Evolutionary conservation across 2,329 filamentous ascomycete species (phyloP).

Genomic region (Fusarium odoratissimum): DNA sequence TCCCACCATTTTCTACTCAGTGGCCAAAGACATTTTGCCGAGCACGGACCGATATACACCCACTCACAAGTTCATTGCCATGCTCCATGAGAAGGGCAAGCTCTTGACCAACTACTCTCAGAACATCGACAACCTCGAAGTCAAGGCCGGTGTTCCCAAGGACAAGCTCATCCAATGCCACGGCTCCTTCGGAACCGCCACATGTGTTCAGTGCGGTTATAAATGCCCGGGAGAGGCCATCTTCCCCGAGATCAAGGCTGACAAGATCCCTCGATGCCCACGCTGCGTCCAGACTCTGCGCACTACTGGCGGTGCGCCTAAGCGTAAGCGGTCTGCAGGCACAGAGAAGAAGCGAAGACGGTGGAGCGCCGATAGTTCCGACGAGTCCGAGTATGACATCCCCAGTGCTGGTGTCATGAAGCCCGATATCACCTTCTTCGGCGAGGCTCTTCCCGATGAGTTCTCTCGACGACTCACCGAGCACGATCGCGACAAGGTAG

Average conservation of each 20-base stretch:
- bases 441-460: slow-evolving; percentile 84
- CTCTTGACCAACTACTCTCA: slow-evolving; percentile 97
- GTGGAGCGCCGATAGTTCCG: slow-evolving; percentile 53
- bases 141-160: slow-evolving; percentile 81
- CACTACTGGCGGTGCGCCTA: slow-evolving; percentile 43
- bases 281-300: slow-evolving; percentile 70
- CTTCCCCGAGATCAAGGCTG: slow-evolving; percentile 81
- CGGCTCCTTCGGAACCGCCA: slow-evolving; percentile 93
- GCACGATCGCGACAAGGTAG: slow-evolving; percentile 81
- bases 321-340: slow-evolving; percentile 56
- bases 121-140: slow-evolving; percentile 97
- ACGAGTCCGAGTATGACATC: slow-evolving; percentile 64
- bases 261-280: slow-evolving; percentile 81
- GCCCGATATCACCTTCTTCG: slow-evolving; percentile 98
- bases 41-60: slow-evolving; percentile 84
- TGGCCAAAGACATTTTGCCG: slow-evolving; percentile 91
- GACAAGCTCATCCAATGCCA: slow-evolving; percentile 95
- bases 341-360: slow-evolving; percentile 57
- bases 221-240: slow-evolving; percentile 80
- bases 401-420: slow-evolving; percentile 86
- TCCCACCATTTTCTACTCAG: slow-evolving; percentile 88
- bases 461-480: slow-evolving; percentile 86
- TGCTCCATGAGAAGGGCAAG: slow-evolving; percentile 88
- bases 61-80: slow-evolving; percentile 91
- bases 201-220: slow-evolving; percentile 84